These are phyloP conservation scores for Sphaceloma murrayae DNA, from an alignment of 2,329 filamentous ascomycete genomes.

Conservation along the genomic window DNA sequence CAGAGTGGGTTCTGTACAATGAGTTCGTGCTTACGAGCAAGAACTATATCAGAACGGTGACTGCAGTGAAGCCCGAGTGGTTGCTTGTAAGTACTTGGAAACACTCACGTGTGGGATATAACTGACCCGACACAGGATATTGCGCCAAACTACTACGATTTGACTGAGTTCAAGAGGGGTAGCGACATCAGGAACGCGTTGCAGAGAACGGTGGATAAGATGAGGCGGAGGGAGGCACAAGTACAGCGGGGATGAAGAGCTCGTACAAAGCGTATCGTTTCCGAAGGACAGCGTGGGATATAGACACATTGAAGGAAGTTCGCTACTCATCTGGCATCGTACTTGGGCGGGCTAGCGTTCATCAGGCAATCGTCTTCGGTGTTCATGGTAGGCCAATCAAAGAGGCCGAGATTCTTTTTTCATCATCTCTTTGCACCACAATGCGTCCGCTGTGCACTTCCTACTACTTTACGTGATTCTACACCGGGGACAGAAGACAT, in stretches of 20 bases:
- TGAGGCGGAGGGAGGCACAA: constrained; percentile 29
- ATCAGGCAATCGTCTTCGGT: too few relatives aligned
- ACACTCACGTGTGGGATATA: constrained; percentile 24
- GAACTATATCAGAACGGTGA: constrained; percentile 94
- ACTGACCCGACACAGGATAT: constrained; percentile 68
- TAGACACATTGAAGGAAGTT: background rate
- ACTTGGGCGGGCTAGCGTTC: too few relatives aligned
- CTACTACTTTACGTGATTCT: too few relatives aligned
- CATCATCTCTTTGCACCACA: background rate
- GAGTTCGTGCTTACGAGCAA: constrained; percentile 97
- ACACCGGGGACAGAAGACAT: too few relatives aligned
- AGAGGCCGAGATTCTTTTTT: too few relatives aligned
- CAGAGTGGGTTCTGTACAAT: constrained; percentile 96
- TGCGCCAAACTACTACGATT: constrained; percentile 83
- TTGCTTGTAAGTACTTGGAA: constrained; percentile 55
- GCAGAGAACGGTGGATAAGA: constrained; percentile 45
- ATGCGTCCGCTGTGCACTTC: too few relatives aligned
- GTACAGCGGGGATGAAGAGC: constrained; percentile 4
- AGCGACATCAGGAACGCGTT: constrained; percentile 63
- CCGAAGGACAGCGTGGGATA: background rate
- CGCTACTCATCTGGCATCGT: too few relatives aligned
- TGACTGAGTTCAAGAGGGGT: constrained; percentile 70
- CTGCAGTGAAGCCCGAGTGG: constrained; percentile 88
- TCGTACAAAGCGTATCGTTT: background rate
- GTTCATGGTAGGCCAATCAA: too few relatives aligned